Percentiles rank a stretch among this genome's conserved stretches.
phyloP scores from a whole-genome alignment of 768 basidiomycete genomes.

The Tricholoma sp. region DNA sequence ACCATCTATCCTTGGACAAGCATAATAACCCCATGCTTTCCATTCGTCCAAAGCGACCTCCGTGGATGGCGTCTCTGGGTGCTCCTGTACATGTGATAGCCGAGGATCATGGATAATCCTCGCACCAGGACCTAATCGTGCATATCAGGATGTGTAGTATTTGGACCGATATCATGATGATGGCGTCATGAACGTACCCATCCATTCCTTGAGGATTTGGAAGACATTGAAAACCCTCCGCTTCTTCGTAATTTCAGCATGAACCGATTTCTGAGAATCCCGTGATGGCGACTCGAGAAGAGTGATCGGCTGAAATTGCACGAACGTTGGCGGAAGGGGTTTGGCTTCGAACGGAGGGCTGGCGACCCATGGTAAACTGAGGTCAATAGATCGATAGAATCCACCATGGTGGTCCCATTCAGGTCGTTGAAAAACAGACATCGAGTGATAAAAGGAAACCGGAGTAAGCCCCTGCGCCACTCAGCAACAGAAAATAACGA shows the following conservation, averaged over 20 bases:
- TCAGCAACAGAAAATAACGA: background rate
- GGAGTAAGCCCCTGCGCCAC: background rate
- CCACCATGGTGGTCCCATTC: conserved; percentile 23
- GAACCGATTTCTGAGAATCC: background rate
- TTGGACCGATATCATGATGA: background rate
- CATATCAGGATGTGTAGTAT: background rate
- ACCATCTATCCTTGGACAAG: conserved; percentile 38
- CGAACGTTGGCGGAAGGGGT: conserved; percentile 19
- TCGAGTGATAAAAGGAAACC: background rate
- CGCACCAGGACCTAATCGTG: background rate
- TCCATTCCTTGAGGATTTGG: background rate
- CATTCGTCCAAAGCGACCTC: conserved; percentile 30
- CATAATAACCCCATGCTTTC: conserved; percentile 53
- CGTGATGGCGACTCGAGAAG: background rate
- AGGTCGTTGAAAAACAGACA: background rate
- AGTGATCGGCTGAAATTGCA: conserved; percentile 8
- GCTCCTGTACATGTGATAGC: conserved; percentile 2
- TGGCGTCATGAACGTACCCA: background rate
- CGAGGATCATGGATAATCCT: background rate
- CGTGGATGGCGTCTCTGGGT: background rate
- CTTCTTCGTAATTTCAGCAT: background rate
- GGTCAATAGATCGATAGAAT: conserved; percentile 21
- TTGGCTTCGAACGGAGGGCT: conserved; percentile 17
- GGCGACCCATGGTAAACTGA: conserved; percentile 23
- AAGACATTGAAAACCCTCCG: background rate